A percentile compares a stretch with the other conserved stretches of the same genome.
phyloP scores from a whole-genome alignment of 345 rosid genomes.

The Melastoma malabathricum region DNA sequence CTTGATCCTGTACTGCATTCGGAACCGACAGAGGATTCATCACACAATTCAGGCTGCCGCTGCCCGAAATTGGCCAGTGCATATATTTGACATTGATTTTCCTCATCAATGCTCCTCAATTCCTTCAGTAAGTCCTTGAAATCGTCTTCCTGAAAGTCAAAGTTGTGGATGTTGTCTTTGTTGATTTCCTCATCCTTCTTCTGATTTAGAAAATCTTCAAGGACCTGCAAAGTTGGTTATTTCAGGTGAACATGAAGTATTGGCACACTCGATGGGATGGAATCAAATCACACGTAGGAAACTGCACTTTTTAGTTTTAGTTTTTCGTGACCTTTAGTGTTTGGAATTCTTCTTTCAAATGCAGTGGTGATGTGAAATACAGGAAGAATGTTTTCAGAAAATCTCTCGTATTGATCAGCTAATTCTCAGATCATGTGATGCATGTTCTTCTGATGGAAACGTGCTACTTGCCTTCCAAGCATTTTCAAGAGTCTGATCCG shows the following conservation, averaged over 20 bases:
- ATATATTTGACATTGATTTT: constrained; percentile 18
- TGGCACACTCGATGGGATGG: too few species aligned
- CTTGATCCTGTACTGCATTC: constrained; percentile 88
- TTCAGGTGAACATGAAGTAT: too few species aligned
- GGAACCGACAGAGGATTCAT: constrained; percentile 81
- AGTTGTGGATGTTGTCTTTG: constrained; percentile 34
- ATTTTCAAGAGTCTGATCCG: constrained; percentile 87
- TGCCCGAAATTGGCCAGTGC: constrained; percentile 30
- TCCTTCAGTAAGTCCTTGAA: constrained; percentile 63
- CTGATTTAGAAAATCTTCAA: constrained; percentile 63
- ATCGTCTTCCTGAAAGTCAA: constrained; percentile 63
- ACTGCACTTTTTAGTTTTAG: too few species aligned
- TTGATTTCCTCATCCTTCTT: constrained; percentile 52
- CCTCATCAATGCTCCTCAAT: constrained; percentile 45
- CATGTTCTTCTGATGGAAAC: neutral
- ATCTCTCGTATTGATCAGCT: neutral
- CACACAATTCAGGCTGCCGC: constrained; percentile 76
- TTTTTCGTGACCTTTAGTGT: too few species aligned
- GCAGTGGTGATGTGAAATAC: too few species aligned
- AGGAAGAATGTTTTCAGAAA: too few species aligned
- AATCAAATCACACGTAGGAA: too few species aligned
- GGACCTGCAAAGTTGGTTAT: constrained; percentile 30
- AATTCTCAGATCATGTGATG: neutral
- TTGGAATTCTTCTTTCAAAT: too few species aligned
- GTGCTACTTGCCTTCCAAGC: constrained; percentile 74